Conservation (phyloP, 371 early-diverging fungal species). For the Funneliformis caledonium region DNA sequence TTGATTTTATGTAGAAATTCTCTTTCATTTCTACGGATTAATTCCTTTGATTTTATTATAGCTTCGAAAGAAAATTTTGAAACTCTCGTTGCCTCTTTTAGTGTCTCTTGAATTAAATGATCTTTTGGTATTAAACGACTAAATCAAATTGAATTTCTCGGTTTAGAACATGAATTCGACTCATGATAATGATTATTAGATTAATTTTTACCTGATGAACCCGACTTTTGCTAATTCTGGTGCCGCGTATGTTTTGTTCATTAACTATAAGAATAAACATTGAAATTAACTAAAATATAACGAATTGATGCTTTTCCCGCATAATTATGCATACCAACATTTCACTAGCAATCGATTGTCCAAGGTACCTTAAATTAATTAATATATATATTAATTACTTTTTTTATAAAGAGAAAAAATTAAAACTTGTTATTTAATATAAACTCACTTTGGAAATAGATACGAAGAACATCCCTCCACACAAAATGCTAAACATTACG, state of each 20-base stretch:
- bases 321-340: constrained; percentile 54
- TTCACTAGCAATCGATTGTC: constrained; percentile 63
- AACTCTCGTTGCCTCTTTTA: constrained; percentile 55
- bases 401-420: background rate
- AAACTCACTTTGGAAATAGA: constrained; percentile 59
- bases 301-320: no score
- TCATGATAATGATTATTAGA: constrained; percentile 49
- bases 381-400: constrained; percentile 7
- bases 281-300: background rate
- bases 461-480: constrained; percentile 70
- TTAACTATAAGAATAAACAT: background rate
- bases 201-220: constrained; percentile 25
- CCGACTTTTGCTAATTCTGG: background rate
- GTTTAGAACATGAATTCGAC: constrained; percentile 56
- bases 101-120: constrained; percentile 55
- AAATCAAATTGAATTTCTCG: constrained; percentile 42
- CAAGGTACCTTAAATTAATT: constrained; percentile 54
- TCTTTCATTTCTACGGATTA: constrained; percentile 57
- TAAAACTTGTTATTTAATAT: background rate
- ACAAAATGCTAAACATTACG: constrained; percentile 57
- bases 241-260: constrained; percentile 18
- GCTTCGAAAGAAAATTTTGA: constrained; percentile 61
- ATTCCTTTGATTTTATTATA: constrained; percentile 59
- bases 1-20: constrained; percentile 54
- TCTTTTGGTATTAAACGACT: constrained; percentile 59